Percentiles rank a stretch among this genome's conserved stretches.
Conservation (phyloP, 495 filamentous ascomycete species). For the Aspergillus cristatus region DNA sequence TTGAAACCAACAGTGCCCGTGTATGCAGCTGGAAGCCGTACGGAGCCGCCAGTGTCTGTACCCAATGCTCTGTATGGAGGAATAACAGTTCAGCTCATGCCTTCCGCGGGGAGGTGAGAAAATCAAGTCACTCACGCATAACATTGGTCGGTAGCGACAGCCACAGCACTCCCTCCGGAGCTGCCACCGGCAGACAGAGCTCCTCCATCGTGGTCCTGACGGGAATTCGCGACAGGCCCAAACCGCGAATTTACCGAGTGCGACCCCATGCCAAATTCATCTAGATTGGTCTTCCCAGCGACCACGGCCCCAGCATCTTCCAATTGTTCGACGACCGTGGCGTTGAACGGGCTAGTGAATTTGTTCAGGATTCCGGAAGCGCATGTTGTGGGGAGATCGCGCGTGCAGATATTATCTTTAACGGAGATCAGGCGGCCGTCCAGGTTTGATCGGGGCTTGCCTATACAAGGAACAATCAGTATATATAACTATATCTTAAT, state of each 20-base stretch:
- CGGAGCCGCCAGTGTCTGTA: constrained; percentile 91
- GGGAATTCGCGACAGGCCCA: constrained; percentile 51
- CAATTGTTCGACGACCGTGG: constrained; percentile 67
- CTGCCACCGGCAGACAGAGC: constrained; percentile 74
- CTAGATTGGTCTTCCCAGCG: constrained; percentile 79
- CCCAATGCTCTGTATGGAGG: constrained; percentile 66
- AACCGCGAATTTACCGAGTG: constrained; percentile 69
- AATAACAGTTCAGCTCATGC: constrained; percentile 1
- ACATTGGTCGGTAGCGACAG: constrained; percentile 62
- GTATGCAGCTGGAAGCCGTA: constrained; percentile 86
- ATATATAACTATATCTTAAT: no score
- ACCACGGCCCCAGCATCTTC: constrained; percentile 55
- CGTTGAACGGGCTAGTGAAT: constrained; percentile 69
- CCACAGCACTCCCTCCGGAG: constrained; percentile 88
- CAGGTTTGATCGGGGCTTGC: constrained; percentile 23
- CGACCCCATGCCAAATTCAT: constrained; percentile 98
- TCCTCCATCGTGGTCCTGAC: constrained; percentile 13
- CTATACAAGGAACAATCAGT: no score
- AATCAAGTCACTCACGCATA: constrained; percentile 40
- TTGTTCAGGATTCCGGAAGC: constrained; percentile 65
- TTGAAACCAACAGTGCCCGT: constrained; percentile 86
- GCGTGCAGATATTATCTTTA: constrained; percentile 86
- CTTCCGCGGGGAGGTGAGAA: constrained; percentile 1
- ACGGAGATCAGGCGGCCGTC: constrained; percentile 59
- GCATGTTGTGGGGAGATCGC: constrained; percentile 64